phyloP scores from a whole-genome alignment of 306 rosid genomes.

The Fragaria iinumae region DNA sequence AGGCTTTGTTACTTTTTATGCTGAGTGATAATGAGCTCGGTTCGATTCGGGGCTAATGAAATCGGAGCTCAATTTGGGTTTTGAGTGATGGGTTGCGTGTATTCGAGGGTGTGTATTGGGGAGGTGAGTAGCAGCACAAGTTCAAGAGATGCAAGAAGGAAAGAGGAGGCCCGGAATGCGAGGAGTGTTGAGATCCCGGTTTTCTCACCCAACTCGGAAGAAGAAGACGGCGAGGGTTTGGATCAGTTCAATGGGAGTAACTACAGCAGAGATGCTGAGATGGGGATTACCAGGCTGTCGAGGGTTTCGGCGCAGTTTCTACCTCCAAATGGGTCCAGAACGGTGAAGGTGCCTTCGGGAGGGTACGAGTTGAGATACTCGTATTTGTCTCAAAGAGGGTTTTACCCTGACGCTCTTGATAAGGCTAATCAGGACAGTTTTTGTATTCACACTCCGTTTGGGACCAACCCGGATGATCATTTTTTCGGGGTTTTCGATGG shows the following conservation, averaged over 20 bases:
- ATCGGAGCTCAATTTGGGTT: background rate
- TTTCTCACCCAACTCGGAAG: slow-evolving; percentile 47
- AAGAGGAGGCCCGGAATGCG: slow-evolving; percentile 37
- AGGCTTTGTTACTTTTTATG: background rate
- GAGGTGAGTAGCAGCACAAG: slow-evolving; percentile 40
- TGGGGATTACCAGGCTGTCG: slow-evolving; percentile 70
- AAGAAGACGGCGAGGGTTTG: slow-evolving; percentile 41
- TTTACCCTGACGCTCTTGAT: slow-evolving; percentile 95
- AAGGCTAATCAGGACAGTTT: slow-evolving; percentile 97
- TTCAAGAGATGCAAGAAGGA: slow-evolving; percentile 43
- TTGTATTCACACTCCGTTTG: slow-evolving; percentile 89
- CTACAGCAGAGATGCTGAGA: slow-evolving; percentile 62
- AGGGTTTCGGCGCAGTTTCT: slow-evolving; percentile 95
- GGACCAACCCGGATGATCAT: slow-evolving; percentile 67
- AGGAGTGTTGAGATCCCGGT: slow-evolving; percentile 31
- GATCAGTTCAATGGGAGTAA: slow-evolving; percentile 51
- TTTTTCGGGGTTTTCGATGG: slow-evolving; percentile 97
- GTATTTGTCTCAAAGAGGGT: slow-evolving; percentile 83
- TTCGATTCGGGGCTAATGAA: background rate
- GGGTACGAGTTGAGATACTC: slow-evolving; percentile 70
- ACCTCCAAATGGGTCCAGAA: slow-evolving; percentile 83
- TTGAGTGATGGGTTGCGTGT: slow-evolving; percentile 78
- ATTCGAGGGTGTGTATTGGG: slow-evolving; percentile 82
- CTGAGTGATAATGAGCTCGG: slow-evolving; percentile 2
- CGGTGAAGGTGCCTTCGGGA: slow-evolving; percentile 53